These are phyloP conservation scores for Fusarium drepaniforme DNA, from an alignment of 2,329 filamentous ascomycete species.

Conservation along the genomic window DNA sequence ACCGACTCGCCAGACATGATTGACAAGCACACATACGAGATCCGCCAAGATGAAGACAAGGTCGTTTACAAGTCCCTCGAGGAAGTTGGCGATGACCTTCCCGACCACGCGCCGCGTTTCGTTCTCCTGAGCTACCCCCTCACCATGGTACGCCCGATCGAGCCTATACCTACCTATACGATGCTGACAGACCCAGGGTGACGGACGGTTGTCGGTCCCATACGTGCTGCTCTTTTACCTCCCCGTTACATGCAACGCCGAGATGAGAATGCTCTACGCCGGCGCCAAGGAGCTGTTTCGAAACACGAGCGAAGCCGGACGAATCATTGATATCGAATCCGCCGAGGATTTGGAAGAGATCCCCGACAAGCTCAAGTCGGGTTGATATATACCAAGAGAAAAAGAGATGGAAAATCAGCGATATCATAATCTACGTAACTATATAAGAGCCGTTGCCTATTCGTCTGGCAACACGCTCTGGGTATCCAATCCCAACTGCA, in stretches of 20 bases:
- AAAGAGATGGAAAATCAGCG: slow-evolving; percentile 45
- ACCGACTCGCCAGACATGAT: slow-evolving; percentile 76
- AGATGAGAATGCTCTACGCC: slow-evolving; percentile 93
- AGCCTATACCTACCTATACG: background rate
- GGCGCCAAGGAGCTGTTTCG: slow-evolving; percentile 96
- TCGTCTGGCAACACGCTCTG: slow-evolving; percentile 60
- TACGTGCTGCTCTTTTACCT: slow-evolving; percentile 97
- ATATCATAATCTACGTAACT: slow-evolving; percentile 37
- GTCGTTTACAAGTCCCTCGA: slow-evolving; percentile 83
- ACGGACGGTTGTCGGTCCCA: slow-evolving; percentile 87
- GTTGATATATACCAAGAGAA: slow-evolving; percentile 5
- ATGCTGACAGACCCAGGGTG: slow-evolving; percentile 65
- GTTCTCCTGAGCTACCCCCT: slow-evolving; percentile 92
- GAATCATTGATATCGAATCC: slow-evolving; percentile 86
- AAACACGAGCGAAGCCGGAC: slow-evolving; percentile 90
- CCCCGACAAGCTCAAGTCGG: slow-evolving; percentile 68
- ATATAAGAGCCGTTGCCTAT: slow-evolving; percentile 36
- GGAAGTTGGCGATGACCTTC: slow-evolving; percentile 88
- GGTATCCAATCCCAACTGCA: slow-evolving; percentile 73
- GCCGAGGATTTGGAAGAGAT: slow-evolving; percentile 87
- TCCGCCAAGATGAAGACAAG: slow-evolving; percentile 83
- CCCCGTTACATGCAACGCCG: slow-evolving; percentile 89
- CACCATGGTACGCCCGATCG: slow-evolving; percentile 73
- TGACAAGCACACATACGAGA: slow-evolving; percentile 90
- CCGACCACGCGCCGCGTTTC: slow-evolving; percentile 91